These are phyloP conservation scores for Ceratobasidium sp. DNA, from an alignment of 1,284 basidiomycete genomes.

Conservation along the genomic window DNA sequence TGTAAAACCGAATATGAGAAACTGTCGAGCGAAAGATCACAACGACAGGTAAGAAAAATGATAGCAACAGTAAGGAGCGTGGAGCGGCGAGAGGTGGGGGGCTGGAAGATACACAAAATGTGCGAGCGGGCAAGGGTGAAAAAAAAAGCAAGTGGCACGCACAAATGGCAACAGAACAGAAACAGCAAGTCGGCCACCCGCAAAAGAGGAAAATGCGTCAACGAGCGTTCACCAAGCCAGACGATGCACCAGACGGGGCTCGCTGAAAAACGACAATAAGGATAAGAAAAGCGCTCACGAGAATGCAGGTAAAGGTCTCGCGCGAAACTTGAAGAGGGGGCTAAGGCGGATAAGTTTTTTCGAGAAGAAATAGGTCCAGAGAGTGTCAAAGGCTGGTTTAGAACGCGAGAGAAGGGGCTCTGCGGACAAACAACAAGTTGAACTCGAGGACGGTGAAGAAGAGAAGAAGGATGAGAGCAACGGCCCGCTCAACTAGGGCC, in stretches of 20 bases:
- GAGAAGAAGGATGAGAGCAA: constrained; percentile 10
- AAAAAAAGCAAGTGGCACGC: constrained; percentile 23
- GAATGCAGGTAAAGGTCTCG: constrained; percentile 36
- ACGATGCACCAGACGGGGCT: neutral
- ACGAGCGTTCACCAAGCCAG: neutral
- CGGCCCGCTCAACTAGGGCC: neutral
- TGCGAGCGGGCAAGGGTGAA: neutral
- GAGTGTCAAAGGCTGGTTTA: constrained; percentile 4
- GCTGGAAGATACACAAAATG: neutral
- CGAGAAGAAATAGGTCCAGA: constrained; percentile 24
- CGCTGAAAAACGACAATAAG: constrained; percentile 8
- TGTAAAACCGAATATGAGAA: constrained; percentile 28
- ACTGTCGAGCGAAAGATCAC: constrained; percentile 36
- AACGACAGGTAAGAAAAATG: constrained; percentile 38
- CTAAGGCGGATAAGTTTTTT: too few species aligned
- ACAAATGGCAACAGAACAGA: constrained; percentile 10
- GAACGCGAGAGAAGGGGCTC: neutral
- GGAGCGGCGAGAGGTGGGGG: constrained; percentile 25
- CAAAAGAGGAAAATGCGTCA: constrained; percentile 6
- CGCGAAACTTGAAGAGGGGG: constrained; percentile 31
- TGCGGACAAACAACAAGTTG: constrained; percentile 9
- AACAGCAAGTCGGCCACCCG: neutral
- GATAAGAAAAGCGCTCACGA: constrained; percentile 28
- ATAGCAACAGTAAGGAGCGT: constrained; percentile 37
- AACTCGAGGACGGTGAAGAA: constrained; percentile 31